Base-by-base conservation (phyloP, 345 rosid species). In the Eucalyptus pauciflora region DNA sequence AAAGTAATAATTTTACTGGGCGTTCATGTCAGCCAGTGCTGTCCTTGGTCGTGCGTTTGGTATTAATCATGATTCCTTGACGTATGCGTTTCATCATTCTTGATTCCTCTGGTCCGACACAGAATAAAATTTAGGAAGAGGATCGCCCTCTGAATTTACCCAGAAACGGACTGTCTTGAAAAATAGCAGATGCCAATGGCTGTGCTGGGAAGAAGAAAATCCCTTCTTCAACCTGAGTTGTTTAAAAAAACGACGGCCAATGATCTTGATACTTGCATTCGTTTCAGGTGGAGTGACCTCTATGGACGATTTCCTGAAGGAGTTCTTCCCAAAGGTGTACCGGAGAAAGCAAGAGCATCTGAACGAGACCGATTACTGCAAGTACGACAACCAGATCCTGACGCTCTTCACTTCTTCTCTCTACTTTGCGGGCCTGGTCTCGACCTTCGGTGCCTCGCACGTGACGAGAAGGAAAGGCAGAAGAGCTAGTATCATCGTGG, bases 221-320 rank as follows among this genome's bases (percentile, higher is more conserved):
- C 83, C 79, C 25, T 87, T 87, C 51, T 54, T 33, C 80, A 17
- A 69, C 11, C 80, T 3, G 22, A 17, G 69, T 33, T 60, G 15
- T 43, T 27, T 2, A 29, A 56, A 41, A 41, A 43, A 60, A 25
- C 8, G 22, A 48, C 8, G 5, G 13, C 13, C 13, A 10, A 27
- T n/a, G 41, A 41, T 41, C 50, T 31, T 14, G 27, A 62, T 37
- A 48, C 27, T 2, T 25, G 24, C 31, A 64, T 87, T 45, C 33
- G 8, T 86, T 92, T 88, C 92, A 97, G 99, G 99, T 49, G 99
- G 98, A 50, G 99, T 97, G 85, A 97, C 99, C 90, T 96, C 97
- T 88, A 97, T 97, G 99, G 99, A 96, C 81, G 99, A 97, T 94
- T 97, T 97, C 95, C 91, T 97, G 94, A 95, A 89, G 86, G 94